Percentiles rank a stretch among this genome's conserved stretches.
phyloP scores from a whole-genome alignment of 768 basidiomycete genomes.

The Mrakia gelida region DNA sequence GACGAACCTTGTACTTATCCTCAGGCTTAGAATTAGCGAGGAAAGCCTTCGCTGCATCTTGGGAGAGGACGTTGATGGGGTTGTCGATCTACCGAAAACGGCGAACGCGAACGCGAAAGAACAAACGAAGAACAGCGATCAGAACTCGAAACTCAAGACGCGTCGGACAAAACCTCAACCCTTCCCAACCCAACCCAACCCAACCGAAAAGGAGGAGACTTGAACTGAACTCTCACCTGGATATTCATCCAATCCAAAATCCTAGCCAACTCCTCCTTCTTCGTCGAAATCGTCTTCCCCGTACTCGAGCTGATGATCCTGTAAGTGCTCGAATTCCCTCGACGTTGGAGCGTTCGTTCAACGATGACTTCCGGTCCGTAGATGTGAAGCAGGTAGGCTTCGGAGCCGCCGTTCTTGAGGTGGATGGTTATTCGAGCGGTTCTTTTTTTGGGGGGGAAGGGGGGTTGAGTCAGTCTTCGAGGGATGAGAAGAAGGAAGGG shows the following conservation, averaged over 20 bases:
- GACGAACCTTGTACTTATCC: slow-evolving; percentile 80
- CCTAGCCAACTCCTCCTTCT: slow-evolving; percentile 75
- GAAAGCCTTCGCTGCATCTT: slow-evolving; percentile 76
- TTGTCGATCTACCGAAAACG: slow-evolving; percentile 62
- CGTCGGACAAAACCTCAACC: too few relatives aligned
- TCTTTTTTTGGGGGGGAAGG: slow-evolving; percentile 44
- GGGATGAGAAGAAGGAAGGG: neutral
- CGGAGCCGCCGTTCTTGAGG: slow-evolving; percentile 84
- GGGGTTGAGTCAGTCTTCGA: neutral
- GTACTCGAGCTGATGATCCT: slow-evolving; percentile 58
- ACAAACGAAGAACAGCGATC: too few relatives aligned
- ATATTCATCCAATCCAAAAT: slow-evolving; percentile 96
- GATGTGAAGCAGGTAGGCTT: slow-evolving; percentile 74
- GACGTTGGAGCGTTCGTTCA: slow-evolving; percentile 71
- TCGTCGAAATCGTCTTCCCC: slow-evolving; percentile 59
- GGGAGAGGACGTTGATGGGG: slow-evolving; percentile 73
- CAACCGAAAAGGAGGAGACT: too few relatives aligned
- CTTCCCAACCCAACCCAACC: too few relatives aligned
- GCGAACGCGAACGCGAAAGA: neutral
- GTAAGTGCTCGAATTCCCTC: slow-evolving; percentile 66
- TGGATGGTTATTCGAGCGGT: slow-evolving; percentile 70
- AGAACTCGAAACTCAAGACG: too few relatives aligned
- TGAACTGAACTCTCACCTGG: slow-evolving; percentile 52
- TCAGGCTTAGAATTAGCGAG: slow-evolving; percentile 70
- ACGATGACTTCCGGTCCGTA: slow-evolving; percentile 83